Conservation (phyloP, 2,329 filamentous ascomycete genomes). For the Fusarium camptoceras region DNA sequence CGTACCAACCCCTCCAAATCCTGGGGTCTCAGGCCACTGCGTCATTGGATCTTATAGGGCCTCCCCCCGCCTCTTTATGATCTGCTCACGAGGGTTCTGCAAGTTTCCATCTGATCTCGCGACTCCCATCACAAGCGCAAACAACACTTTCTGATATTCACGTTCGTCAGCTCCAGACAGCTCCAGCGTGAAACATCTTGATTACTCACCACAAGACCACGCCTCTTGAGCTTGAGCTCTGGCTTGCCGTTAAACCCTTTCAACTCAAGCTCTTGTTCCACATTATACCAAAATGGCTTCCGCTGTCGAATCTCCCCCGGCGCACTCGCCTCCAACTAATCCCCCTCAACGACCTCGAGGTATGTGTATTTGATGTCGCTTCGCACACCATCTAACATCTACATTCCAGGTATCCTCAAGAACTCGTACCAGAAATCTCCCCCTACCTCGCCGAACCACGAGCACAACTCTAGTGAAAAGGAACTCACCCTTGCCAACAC, state of each 20-base stretch:
- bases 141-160: not conserved
- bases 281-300: slow-evolving; percentile 55
- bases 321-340: slow-evolving; percentile 57
- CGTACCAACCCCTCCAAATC: slow-evolving; percentile 35
- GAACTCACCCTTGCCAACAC: slow-evolving; percentile 96
- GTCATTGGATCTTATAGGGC: slow-evolving; percentile 39
- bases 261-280: slow-evolving; percentile 21
- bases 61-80: slow-evolving; percentile 37
- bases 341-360: slow-evolving; percentile 60
- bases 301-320: slow-evolving; percentile 52
- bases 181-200: not conserved
- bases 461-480: slow-evolving; percentile 72
- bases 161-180: not conserved
- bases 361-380: slow-evolving; percentile 41
- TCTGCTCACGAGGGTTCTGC: slow-evolving; percentile 43
- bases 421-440: slow-evolving; percentile 79
- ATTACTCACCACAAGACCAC: slow-evolving; percentile 20
- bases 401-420: slow-evolving; percentile 86
- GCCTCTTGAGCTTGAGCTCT: slow-evolving; percentile 20
- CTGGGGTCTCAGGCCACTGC: slow-evolving; percentile 39
- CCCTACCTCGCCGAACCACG: slow-evolving; percentile 60
- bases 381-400: not conserved
- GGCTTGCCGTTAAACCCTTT: slow-evolving; percentile 31
- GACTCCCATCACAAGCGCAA: slow-evolving; percentile 40
- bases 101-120: slow-evolving; percentile 35